A percentile compares a stretch with the other conserved stretches of the same genome.
Evolutionary conservation across 2,329 filamentous ascomycete genomes (phyloP).

Genomic region (Dactylellina leptospora): DNA sequence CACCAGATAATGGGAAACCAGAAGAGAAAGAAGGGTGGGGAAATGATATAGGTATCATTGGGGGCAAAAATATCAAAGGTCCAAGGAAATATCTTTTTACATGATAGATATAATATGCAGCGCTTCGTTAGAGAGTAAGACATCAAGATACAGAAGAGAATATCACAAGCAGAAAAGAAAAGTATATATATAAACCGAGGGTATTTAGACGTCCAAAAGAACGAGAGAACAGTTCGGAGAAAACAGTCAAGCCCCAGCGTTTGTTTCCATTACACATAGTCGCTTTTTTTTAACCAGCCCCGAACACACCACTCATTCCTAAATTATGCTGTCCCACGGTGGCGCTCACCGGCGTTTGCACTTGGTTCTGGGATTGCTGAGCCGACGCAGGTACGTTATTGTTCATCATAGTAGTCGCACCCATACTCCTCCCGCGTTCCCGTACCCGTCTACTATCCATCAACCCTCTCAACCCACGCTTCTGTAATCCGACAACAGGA

Average conservation of each 20-base stretch:
- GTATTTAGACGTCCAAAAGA: conserved; percentile 42
- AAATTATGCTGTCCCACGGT: conserved; percentile 24
- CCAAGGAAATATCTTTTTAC: conserved; percentile 44
- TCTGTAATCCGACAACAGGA: conserved; percentile 93
- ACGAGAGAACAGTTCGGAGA: not conserved
- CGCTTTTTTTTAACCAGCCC: conserved; percentile 15
- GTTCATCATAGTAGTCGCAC: conserved; percentile 50
- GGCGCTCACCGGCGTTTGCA: conserved; percentile 29
- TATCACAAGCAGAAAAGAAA: conserved; percentile 14
- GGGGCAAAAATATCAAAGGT: conserved; percentile 1
- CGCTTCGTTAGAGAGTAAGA: conserved; percentile 27
- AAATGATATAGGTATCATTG: conserved; percentile 15
- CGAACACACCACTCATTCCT: conserved; percentile 38
- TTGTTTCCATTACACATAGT: not conserved
- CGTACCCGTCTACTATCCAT: conserved; percentile 93
- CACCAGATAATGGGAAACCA: conserved; percentile 1
- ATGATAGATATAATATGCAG: conserved; percentile 44
- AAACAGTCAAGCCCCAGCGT: conserved; percentile 3
- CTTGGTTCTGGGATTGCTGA: conserved; percentile 3
- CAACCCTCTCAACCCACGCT: conserved; percentile 85
- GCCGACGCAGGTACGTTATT: not conserved
- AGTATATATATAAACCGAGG: conserved; percentile 9
- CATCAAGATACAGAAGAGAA: conserved; percentile 12
- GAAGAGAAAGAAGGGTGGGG: not conserved
- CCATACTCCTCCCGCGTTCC: conserved; percentile 68